These are phyloP conservation scores for Aureobasidium sp. DNA, from an alignment of 2,329 filamentous ascomycete species.

Conservation along the genomic window DNA sequence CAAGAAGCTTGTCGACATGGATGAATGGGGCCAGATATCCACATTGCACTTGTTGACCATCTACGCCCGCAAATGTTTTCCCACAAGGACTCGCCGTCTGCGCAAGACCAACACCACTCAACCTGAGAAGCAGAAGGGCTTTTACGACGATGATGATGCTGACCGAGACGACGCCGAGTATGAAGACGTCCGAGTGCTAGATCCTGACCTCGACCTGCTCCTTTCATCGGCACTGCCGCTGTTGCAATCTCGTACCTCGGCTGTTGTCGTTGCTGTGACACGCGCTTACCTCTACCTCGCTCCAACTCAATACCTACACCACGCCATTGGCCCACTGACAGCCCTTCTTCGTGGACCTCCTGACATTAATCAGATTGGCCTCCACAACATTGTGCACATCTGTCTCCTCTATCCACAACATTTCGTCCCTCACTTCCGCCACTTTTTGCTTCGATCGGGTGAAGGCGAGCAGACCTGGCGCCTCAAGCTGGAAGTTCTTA, in stretches of 20 bases:
- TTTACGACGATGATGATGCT: slow-evolving; percentile 66
- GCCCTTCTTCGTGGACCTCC: slow-evolving; percentile 76
- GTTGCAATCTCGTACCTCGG: slow-evolving; percentile 85
- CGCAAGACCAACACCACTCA: slow-evolving; percentile 45
- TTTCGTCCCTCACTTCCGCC: slow-evolving; percentile 83
- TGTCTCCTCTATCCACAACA: slow-evolving; percentile 66
- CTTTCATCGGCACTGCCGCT: slow-evolving; percentile 75
- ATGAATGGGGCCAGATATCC: slow-evolving; percentile 93
- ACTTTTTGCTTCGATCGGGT: slow-evolving; percentile 77
- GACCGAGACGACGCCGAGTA: slow-evolving; percentile 41
- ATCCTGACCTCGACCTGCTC: slow-evolving; percentile 76
- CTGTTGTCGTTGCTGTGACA: slow-evolving; percentile 80
- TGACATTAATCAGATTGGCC: slow-evolving; percentile 81
- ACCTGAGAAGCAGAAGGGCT: slow-evolving; percentile 47
- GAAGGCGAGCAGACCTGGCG: slow-evolving; percentile 80
- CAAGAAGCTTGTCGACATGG: slow-evolving; percentile 94
- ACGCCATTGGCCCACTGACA: slow-evolving; percentile 74
- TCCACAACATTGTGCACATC: slow-evolving; percentile 94
- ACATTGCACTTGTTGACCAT: slow-evolving; percentile 73
- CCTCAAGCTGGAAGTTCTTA: slow-evolving; percentile 84
- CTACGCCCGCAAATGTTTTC: slow-evolving; percentile 85
- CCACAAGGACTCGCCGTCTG: slow-evolving; percentile 55
- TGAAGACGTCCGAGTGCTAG: slow-evolving; percentile 56
- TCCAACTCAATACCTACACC: slow-evolving; percentile 65
- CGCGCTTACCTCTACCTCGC: slow-evolving; percentile 81